Percentiles rank a stretch among this genome's conserved stretches.
Evolutionary conservation across 2,329 filamentous ascomycete species (phyloP).

Genomic region (Bretziella fagacearum): DNA sequence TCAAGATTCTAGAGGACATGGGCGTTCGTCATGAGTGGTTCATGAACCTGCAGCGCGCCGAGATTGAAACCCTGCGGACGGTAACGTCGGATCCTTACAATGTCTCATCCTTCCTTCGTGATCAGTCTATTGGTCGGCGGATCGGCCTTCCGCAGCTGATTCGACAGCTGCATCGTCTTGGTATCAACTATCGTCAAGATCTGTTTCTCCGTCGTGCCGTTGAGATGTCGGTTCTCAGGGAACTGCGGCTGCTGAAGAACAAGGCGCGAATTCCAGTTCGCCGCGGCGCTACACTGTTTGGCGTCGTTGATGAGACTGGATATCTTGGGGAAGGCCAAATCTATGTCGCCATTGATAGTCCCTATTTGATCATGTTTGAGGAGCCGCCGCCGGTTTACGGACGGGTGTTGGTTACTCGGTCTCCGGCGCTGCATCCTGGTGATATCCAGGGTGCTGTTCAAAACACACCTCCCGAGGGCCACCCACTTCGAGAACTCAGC

Average conservation of each 20-base stretch:
- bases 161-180: constrained; percentile 36
- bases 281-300: constrained; percentile 59
- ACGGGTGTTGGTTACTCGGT: constrained; percentile 51
- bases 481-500: constrained; percentile 41
- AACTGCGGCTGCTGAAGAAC: constrained; percentile 61
- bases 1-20: constrained; percentile 77
- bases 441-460: constrained; percentile 54
- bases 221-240: constrained; percentile 51
- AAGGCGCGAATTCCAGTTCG: constrained; percentile 57
- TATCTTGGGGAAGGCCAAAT: constrained; percentile 50
- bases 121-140: constrained; percentile 41
- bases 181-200: constrained; percentile 50
- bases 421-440: constrained; percentile 65
- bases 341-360: constrained; percentile 40
- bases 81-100: constrained; percentile 42
- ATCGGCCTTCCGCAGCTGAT: constrained; percentile 48
- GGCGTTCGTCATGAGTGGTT: constrained; percentile 43
- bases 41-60: constrained; percentile 43
- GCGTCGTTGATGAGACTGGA: constrained; percentile 68
- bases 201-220: constrained; percentile 52
- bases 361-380: constrained; percentile 1
- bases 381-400: constrained; percentile 17
- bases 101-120: constrained; percentile 48
- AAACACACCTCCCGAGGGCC: constrained; percentile 39
- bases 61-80: constrained; percentile 39